These are phyloP conservation scores for Penicillium egyptiacum DNA, from an alignment of 495 filamentous ascomycete species.

Conservation along the genomic window DNA sequence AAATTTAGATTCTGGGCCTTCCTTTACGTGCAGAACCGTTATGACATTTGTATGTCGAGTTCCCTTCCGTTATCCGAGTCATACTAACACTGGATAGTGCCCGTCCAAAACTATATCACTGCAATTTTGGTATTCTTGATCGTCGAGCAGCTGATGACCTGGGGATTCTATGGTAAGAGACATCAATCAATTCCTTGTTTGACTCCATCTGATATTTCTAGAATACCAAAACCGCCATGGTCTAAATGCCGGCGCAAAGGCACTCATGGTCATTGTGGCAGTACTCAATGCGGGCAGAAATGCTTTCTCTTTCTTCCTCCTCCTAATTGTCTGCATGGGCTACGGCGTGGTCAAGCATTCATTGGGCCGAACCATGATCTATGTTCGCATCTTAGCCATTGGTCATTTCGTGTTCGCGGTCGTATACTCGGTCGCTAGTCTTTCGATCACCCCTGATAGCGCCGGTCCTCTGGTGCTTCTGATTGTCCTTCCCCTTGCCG, in stretches of 20 bases:
- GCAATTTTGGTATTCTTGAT: slow-evolving; percentile 94
- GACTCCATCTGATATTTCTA: slow-evolving; percentile 28
- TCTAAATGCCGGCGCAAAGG: slow-evolving; percentile 73
- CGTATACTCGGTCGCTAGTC: slow-evolving; percentile 85
- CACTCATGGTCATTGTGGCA: slow-evolving; percentile 83
- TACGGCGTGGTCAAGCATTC: slow-evolving; percentile 96
- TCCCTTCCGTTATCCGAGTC: neutral
- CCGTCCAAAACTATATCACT: slow-evolving; percentile 99
- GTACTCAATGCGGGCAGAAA: slow-evolving; percentile 91
- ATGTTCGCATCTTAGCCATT: slow-evolving; percentile 85
- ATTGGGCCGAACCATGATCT: slow-evolving; percentile 92
- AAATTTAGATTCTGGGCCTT: slow-evolving; percentile 80
- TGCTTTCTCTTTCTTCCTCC: slow-evolving; percentile 97
- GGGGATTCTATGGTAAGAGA: slow-evolving; percentile 78
- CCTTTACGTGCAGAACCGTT: slow-evolving; percentile 90
- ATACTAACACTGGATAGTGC: slow-evolving; percentile 57
- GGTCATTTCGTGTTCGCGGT: slow-evolving; percentile 94
- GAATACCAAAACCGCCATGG: slow-evolving; percentile 92
- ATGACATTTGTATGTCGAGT: slow-evolving; percentile 72
- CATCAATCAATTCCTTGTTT: neutral
- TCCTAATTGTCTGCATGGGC: slow-evolving; percentile 99
- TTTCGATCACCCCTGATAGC: slow-evolving; percentile 76
- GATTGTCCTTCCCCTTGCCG: slow-evolving; percentile 89
- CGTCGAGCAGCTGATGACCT: slow-evolving; percentile 95
- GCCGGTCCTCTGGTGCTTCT: slow-evolving; percentile 87